A percentile compares a stretch with the other conserved stretches of the same genome.
Conservation (phyloP, 1,284 basidiomycete genomes). For the Melampsora larici-populina region DNA sequence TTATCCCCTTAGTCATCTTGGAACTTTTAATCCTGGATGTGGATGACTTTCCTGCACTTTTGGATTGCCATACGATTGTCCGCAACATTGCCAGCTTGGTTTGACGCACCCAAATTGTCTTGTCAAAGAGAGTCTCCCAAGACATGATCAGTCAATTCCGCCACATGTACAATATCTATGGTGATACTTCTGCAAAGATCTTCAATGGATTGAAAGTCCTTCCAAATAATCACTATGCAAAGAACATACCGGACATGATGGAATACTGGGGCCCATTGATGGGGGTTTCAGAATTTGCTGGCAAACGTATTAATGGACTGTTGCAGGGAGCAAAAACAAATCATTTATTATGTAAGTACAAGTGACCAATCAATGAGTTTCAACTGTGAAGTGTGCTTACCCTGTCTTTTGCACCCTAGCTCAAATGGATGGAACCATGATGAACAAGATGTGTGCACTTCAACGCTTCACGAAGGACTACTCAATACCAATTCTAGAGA, state of each 20-base stretch:
- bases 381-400: too few species aligned
- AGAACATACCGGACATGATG: neutral
- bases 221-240: neutral
- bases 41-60: neutral
- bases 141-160: neutral
- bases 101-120: neutral
- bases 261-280: too few species aligned
- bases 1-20: neutral
- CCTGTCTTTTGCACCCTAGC: too few species aligned
- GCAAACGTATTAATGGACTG: neutral
- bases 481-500: too few species aligned
- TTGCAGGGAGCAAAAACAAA: neutral
- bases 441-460: too few species aligned
- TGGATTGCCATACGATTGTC: neutral
- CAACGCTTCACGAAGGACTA: too few species aligned
- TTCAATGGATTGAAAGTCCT: neutral
- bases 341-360: neutral
- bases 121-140: neutral
- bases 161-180: neutral
- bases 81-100: neutral
- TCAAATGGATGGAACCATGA: too few species aligned
- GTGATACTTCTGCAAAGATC: neutral
- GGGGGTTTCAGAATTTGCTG: constrained; percentile 4
- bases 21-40: constrained; percentile 4
- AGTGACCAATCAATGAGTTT: too few species aligned